Evolutionary conservation across 352 stramenopile species (phyloP).

Genomic region (Globisporangium cylindrosporum): DNA sequence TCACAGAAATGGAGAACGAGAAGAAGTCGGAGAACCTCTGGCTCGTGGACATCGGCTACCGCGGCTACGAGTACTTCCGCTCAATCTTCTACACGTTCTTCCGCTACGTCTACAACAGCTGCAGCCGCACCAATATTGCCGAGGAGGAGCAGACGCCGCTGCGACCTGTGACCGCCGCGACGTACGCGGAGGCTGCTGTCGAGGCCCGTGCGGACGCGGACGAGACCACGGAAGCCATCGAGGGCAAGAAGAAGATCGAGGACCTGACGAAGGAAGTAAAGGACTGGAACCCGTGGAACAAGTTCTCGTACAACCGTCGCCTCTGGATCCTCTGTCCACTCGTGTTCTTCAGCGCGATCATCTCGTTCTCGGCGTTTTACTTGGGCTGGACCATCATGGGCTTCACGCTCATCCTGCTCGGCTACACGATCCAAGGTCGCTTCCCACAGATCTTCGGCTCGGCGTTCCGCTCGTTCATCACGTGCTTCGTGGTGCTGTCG

Average conservation of each 20-base stretch:
- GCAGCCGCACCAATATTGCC: neutral
- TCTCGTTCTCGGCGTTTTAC: conserved; percentile 81
- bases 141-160: conserved; percentile 28
- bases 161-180: conserved; percentile 7
- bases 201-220: conserved; percentile 37
- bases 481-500: conserved; percentile 75
- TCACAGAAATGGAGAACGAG: conserved; percentile 75
- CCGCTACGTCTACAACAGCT: conserved; percentile 31
- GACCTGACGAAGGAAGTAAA: conserved; percentile 43
- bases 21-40: conserved; percentile 82
- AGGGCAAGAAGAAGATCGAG: conserved; percentile 51
- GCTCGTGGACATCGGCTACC: conserved; percentile 83
- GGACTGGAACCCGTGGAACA: conserved; percentile 72
- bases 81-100: conserved; percentile 61
- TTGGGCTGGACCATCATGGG: conserved; percentile 83
- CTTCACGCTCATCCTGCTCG: conserved; percentile 73
- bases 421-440: conserved; percentile 75
- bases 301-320: conserved; percentile 69
- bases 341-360: conserved; percentile 74
- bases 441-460: conserved; percentile 83
- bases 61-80: conserved; percentile 66
- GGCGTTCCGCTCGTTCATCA: conserved; percentile 87
- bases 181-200: conserved; percentile 13
- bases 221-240: conserved; percentile 56
- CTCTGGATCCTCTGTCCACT: conserved; percentile 64